Base-by-base conservation (phyloP, 2,329 filamentous ascomycete genomes). In the Helminthosporium solani region DNA sequence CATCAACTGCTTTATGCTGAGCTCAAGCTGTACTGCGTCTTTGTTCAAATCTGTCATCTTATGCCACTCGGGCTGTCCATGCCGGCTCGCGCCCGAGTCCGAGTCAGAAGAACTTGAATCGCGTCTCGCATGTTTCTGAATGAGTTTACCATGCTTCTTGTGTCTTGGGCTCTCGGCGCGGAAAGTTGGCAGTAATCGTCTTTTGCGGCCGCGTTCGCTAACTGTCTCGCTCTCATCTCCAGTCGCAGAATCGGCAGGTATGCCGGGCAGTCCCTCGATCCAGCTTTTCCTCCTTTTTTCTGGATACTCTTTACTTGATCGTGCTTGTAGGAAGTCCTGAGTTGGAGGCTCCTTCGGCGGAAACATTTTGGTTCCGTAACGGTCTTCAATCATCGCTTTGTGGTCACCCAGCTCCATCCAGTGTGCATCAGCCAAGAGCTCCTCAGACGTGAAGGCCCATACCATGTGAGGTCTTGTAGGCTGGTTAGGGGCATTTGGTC, bases 361-460 rank as follows among this genome's bases (percentile, higher is more conserved):
- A 52, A 88, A 95, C 12, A 96, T 82, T 46, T 81, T 85, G 38
- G 81, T 79, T 61, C 90, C 90, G 59, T 88, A 76, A 12, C 84
- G 83, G 68, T 96, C 87, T 63, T 95, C 88, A 33, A 96, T 86
- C 21, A 90, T 76, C 42, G 78, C 79, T 66, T 91, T 95, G 69
- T 96, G 90, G 47, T 85, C 77, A 25, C 81, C 82, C 60, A 91
- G 84, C 66, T 96, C 90, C 18, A 95, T 73, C 94, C 94, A 99
- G 61, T 91, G 89, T 1, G 87, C 79, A 73, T 99, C 94, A 3
- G 91, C 91, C 37, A 97, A 75, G 68, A 96, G 79, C 65, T 97
- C 91, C 45, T 88, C 85, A 0, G 92, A 88, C 35, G 87, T 82
- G 15, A 91, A 82, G 31, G 82, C 79, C 94, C 94, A 97, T 62